Percentiles rank a stretch among this genome's conserved stretches.
Conservation (phyloP, 2,329 filamentous ascomycete genomes). For the Atkinsonella texensis region DNA sequence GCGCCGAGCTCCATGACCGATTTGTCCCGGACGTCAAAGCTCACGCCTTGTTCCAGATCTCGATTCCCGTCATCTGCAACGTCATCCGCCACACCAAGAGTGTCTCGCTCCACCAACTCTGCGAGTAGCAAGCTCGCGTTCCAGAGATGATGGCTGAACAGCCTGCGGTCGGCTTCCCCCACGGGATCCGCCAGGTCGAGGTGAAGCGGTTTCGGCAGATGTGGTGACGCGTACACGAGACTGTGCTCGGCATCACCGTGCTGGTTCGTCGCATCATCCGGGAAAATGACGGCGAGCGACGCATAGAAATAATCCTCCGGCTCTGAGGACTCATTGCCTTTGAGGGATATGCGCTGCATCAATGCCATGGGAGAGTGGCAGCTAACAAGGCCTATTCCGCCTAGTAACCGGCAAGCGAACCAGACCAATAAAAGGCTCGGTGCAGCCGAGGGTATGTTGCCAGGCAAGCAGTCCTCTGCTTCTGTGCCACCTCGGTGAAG, state of each 20-base stretch:
- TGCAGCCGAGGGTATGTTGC: too few species aligned
- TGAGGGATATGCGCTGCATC: conserved; percentile 19
- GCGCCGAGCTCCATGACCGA: conserved; percentile 84
- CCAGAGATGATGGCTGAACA: conserved; percentile 77
- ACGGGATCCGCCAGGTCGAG: conserved; percentile 36
- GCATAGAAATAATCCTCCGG: conserved; percentile 49
- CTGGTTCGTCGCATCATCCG: conserved; percentile 53
- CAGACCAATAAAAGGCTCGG: too few species aligned
- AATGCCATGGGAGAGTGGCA: conserved; percentile 30
- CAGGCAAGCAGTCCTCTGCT: too few species aligned
- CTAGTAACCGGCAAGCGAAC: neutral
- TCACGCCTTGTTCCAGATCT: conserved; percentile 24
- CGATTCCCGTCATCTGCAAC: too few species aligned
- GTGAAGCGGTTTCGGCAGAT: conserved; percentile 31
- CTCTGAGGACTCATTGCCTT: conserved; percentile 15
- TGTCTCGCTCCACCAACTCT: conserved; percentile 57
- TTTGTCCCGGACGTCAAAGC: conserved; percentile 44
- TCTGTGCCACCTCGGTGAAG: too few species aligned
- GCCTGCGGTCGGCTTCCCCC: conserved; percentile 39
- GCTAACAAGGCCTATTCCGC: too few species aligned
- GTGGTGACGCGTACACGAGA: conserved; percentile 46
- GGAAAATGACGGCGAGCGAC: conserved; percentile 52
- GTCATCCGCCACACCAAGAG: neutral
- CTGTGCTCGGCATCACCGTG: conserved; percentile 50
- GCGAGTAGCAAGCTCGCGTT: conserved; percentile 74